Base-by-base conservation (phyloP, 345 rosid genomes). In the Turnera subulata region DNA sequence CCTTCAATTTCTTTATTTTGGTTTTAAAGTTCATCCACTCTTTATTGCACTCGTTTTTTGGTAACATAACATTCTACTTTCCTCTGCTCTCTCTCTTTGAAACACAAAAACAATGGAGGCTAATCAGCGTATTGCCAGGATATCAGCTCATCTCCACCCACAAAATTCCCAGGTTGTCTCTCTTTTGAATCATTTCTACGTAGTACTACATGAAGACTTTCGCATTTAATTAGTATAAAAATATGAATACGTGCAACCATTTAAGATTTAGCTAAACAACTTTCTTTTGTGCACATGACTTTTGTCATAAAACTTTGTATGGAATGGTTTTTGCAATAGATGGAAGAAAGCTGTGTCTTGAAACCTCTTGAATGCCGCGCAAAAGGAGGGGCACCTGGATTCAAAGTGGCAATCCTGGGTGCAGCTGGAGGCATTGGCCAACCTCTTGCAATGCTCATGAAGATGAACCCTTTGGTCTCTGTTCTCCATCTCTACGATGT, bases 381-480 rank as follows among this genome's bases (percentile, higher is more conserved):
- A 0, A 86, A 81, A 81, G 87, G 89, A 8, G 93, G 89, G 29
- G 78, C 87, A 13, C 71, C 84, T 11, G 89, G 93, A 42, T 83
- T 86, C 80, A 86, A 86, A 48, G 90, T 83, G 57, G 94, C 90
- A 15, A 75, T 86, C 54, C 74, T 86, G 66, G 94, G 90, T 64
- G 93, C 93, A 35, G 89, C 93, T 11, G 89, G 93, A 65, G 93
- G 89, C 47, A 83, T 81, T 60, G 94, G 94, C 46, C 94, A 86
- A 29, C 72, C 95, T 24, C 78, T 84, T 58, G 64, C 90, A 17
- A 52, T 86, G 82, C 58, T 84, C 12, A 80, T 86, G 86, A 86
- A 86, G 49, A 82, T 78, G 80, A 81, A 84, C 72, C 82, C 79
- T 9, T 53, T 78, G 59, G 82, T 78, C 59, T 74, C 79, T 5